Evolutionary conservation across 2,329 filamentous ascomycete species (phyloP).

Genomic region (Colletotrichum sp.): DNA sequence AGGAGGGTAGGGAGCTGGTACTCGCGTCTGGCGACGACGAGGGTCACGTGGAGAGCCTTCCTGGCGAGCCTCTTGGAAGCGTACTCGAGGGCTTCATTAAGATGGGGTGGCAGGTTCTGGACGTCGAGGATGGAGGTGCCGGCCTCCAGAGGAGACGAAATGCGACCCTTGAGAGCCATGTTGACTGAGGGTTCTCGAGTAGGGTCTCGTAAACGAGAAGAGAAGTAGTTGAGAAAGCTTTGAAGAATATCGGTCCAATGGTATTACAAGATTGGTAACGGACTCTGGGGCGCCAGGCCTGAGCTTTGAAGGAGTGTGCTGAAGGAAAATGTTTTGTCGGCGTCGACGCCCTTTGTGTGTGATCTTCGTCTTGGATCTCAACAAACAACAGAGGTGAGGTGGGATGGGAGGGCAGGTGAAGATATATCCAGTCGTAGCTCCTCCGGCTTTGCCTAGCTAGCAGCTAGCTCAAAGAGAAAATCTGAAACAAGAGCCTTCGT

Average conservation of each 20-base stretch:
- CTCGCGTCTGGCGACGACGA: conserved; percentile 62
- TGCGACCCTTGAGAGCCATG: conserved; percentile 59
- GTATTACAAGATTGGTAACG: not conserved
- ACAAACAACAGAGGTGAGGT: not conserved
- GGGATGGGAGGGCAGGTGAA: not conserved
- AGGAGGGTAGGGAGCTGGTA: conserved; percentile 54
- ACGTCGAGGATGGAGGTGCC: conserved; percentile 63
- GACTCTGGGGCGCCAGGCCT: conserved; percentile 16
- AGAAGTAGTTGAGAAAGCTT: not conserved
- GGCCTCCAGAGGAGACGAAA: conserved; percentile 69
- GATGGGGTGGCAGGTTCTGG: conserved; percentile 60
- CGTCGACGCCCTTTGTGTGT: conserved; percentile 10
- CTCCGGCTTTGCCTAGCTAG: not conserved
- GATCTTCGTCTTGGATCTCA: not conserved
- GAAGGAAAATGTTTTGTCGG: not conserved
- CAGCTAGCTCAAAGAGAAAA: not conserved
- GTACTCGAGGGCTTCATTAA: conserved; percentile 63
- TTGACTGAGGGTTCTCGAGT: not conserved
- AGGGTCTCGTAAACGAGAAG: not conserved
- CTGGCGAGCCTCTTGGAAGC: conserved; percentile 59
- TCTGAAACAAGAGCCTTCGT: conserved; percentile 16
- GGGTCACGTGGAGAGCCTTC: conserved; percentile 61
- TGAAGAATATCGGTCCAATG: not conserved
- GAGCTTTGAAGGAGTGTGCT: not conserved
- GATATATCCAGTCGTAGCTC: conserved; percentile 4